Evolutionary conservation across 192 early-diverging fungal species (phyloP).

Genomic region (Chytriomyces sp.): DNA sequence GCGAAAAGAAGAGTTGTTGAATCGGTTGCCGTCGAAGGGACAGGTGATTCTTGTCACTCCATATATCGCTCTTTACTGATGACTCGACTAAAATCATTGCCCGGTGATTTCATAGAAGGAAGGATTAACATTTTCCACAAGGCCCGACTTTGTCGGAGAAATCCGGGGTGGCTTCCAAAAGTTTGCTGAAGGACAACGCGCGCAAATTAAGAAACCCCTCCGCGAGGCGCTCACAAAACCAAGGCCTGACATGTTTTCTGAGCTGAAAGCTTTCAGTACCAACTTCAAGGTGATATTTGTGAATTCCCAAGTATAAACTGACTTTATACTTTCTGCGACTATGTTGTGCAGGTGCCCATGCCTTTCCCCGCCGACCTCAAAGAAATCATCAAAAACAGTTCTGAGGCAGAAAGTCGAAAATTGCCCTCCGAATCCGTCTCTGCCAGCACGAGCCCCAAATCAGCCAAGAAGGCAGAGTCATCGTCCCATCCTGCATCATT

Average conservation of each 20-base stretch:
- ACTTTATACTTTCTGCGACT: background rate
- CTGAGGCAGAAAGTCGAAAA: no score
- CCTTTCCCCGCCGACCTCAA: slow-evolving; percentile 20
- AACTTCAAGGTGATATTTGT: slow-evolving; percentile 56
- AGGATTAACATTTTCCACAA: no score
- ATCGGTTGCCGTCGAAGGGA: slow-evolving; percentile 36
- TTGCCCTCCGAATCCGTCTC: no score
- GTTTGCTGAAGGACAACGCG: slow-evolving; percentile 77
- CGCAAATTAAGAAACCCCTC: slow-evolving; percentile 73
- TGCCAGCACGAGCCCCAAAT: background rate
- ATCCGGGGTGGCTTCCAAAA: slow-evolving; percentile 50
- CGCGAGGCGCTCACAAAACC: slow-evolving; percentile 61
- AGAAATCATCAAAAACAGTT: slow-evolving; percentile 30
- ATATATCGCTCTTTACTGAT: no score
- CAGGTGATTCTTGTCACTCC: no score
- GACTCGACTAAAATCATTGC: no score
- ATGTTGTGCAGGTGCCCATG: slow-evolving; percentile 7
- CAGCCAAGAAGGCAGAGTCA: background rate
- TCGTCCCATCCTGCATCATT: background rate
- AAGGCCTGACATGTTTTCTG: slow-evolving; percentile 72
- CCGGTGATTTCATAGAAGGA: no score
- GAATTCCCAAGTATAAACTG: no score
- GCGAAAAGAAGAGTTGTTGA: slow-evolving; percentile 25
- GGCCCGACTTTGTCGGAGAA: slow-evolving; percentile 48
- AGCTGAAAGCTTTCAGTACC: slow-evolving; percentile 79